Evolutionary conservation across 2,329 filamentous ascomycete species (phyloP).

Genomic region (Pseudocercospora musae): DNA sequence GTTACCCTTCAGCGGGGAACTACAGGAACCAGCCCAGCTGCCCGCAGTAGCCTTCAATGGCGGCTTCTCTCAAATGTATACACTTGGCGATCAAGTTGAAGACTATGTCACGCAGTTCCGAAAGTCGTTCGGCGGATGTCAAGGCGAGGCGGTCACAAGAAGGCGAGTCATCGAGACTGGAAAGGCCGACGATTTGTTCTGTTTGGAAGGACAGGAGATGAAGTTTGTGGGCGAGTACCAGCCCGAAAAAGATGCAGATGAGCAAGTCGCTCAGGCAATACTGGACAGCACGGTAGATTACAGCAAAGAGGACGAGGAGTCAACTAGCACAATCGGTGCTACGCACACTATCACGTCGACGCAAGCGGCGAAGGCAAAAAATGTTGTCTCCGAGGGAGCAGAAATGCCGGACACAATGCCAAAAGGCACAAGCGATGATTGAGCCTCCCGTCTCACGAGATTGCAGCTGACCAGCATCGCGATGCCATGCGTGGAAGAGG

Average conservation of each 20-base stretch:
- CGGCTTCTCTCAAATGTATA: constrained; percentile 37
- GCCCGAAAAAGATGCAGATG: constrained; percentile 2
- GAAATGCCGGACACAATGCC: background rate
- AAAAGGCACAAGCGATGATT: background rate
- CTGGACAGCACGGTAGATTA: constrained; percentile 6
- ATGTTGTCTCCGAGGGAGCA: background rate
- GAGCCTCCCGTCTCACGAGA: background rate
- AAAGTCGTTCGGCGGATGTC: constrained; percentile 65
- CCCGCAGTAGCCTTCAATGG: constrained; percentile 67
- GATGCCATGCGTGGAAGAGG: background rate
- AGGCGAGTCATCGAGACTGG: constrained; percentile 30
- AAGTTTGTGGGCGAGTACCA: constrained; percentile 24
- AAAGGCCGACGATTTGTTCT: constrained; percentile 64
- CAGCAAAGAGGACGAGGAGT: background rate
- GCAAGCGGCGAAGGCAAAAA: background rate
- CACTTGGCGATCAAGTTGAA: constrained; percentile 45
- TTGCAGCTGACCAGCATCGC: background rate
- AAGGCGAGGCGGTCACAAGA: constrained; percentile 35
- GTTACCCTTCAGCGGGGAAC: constrained; percentile 48
- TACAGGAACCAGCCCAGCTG: constrained; percentile 49
- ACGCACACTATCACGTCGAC: background rate
- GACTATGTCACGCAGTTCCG: constrained; percentile 61
- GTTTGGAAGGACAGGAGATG: constrained; percentile 40
- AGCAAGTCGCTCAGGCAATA: constrained; percentile 5
- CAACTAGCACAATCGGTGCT: background rate